Base-by-base conservation (phyloP, 78 protist genomes). In the Dictyostelium brefeldianum region DNA sequence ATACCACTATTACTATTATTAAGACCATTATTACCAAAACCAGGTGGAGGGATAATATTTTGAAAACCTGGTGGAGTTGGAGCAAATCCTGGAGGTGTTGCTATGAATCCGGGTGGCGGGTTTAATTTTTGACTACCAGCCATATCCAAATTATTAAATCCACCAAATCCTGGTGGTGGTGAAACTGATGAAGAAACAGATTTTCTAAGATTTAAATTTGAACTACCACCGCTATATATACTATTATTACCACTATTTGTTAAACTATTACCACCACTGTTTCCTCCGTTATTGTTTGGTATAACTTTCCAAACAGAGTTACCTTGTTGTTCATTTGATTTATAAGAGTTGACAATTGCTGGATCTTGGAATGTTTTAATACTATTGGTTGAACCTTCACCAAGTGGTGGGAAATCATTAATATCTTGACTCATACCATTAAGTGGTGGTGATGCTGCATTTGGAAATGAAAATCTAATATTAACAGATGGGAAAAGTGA, bases 401-500 rank as follows among this genome's bases (percentile, higher is more conserved):
- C n/a, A 41, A 53, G 29, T 27, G 51, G 53, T 29, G 53, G 71
- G 79, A 47, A 50, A 54, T 67, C 51, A 31, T 53, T 67, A 6
- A n/a, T 12, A 75, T 48, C 27, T 75, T 48, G 14, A 64, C n/a
- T 78, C 17, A 6, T 71, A 71, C 69, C 29, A 59, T 65, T 65
- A 11, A 65, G 27, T 54, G 67, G 25, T 31, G 27, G 29, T 11
- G 70, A 56, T 36, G 27, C 20, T 6, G 47, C 12, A 12, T 56
- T 29, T 59, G 85, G 71, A 5, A 41, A 80, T 2, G 92, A 87
- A 64, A 87, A 87, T 65, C 80, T 54, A 77, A 87, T 87, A 59
- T 87, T 87, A 71, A 87, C 81, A 1, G 92, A 87, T 5, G 92
- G 92, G 73, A 87, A 87, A 14, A 87, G 54, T 27, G 92, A 87